phyloP scores from a whole-genome alignment of 108 stramenopile species.

The Chaetoceros muelleri region DNA sequence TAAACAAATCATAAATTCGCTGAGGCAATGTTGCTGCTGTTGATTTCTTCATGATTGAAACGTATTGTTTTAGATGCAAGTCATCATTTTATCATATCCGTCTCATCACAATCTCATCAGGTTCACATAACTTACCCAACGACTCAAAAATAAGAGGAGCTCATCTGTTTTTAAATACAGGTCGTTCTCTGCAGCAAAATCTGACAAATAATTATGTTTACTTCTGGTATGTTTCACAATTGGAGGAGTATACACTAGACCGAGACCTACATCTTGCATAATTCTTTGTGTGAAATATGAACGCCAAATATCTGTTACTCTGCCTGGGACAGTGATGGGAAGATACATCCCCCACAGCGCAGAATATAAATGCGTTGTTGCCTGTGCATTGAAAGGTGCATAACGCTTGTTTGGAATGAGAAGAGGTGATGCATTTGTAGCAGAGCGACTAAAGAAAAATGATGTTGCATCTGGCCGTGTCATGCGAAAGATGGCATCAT shows the following conservation, averaged over 20 bases:
- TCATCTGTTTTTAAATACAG: constrained; percentile 29
- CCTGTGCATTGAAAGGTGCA: constrained; percentile 56
- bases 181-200: constrained; percentile 35
- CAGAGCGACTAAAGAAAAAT: constrained; percentile 13
- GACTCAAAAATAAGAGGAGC: constrained; percentile 24
- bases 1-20: constrained; percentile 21
- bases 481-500: constrained; percentile 50
- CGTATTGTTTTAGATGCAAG: background rate
- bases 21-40: constrained; percentile 3
- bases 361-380: constrained; percentile 24
- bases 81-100: background rate
- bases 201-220: constrained; percentile 37
- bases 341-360: constrained; percentile 39
- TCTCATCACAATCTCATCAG: too few species aligned
- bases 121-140: constrained; percentile 8
- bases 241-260: constrained; percentile 24
- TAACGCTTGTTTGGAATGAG: constrained; percentile 8
- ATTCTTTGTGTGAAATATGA: constrained; percentile 35
- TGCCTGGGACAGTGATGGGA: constrained; percentile 39
- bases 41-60: background rate
- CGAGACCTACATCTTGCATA: constrained; percentile 6
- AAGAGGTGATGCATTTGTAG: background rate
- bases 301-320: constrained; percentile 57
- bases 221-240: constrained; percentile 29
- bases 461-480: constrained; percentile 12